Percentiles rank a stretch among this genome's conserved stretches.
Evolutionary conservation across 2,329 filamentous ascomycete species (phyloP).

Genomic region (Cercospora sp.): DNA sequence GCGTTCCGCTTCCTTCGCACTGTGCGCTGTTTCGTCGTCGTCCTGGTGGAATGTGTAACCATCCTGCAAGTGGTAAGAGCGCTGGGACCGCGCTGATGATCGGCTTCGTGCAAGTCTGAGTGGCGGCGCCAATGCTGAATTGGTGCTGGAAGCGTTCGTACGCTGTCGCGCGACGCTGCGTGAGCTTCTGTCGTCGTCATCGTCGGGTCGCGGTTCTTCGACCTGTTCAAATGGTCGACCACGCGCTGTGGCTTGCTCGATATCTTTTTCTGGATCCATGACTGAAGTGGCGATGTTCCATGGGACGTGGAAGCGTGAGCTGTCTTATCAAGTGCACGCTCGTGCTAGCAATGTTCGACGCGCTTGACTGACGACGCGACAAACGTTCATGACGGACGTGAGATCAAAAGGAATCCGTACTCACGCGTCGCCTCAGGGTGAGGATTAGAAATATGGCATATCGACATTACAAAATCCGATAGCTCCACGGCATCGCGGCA

Average conservation of each 20-base stretch:
- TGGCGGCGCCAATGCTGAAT: neutral
- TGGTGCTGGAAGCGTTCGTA: conserved; percentile 1
- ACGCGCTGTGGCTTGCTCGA: neutral
- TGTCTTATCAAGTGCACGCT: neutral
- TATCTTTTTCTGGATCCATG: conserved; percentile 3
- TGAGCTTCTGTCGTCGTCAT: conserved; percentile 12
- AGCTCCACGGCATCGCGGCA: conserved; percentile 7
- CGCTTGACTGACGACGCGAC: neutral
- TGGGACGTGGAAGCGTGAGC: neutral
- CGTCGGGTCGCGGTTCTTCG: neutral
- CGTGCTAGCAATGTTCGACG: neutral
- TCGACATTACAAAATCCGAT: neutral
- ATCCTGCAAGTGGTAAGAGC: conserved; percentile 34
- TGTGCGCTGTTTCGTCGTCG: conserved; percentile 5
- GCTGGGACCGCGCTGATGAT: conserved; percentile 35
- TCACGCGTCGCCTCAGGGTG: neutral
- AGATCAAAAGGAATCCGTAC: neutral
- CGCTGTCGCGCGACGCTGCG: conserved; percentile 9
- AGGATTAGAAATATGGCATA: conserved; percentile 2
- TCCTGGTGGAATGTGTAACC: conserved; percentile 31
- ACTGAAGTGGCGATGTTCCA: neutral
- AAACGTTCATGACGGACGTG: neutral
- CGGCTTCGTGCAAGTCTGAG: conserved; percentile 28
- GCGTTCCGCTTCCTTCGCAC: neutral
- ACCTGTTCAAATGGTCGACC: neutral